phyloP scores from a whole-genome alignment of 306 rosid genomes.

The Trifolium fragiferum region DNA sequence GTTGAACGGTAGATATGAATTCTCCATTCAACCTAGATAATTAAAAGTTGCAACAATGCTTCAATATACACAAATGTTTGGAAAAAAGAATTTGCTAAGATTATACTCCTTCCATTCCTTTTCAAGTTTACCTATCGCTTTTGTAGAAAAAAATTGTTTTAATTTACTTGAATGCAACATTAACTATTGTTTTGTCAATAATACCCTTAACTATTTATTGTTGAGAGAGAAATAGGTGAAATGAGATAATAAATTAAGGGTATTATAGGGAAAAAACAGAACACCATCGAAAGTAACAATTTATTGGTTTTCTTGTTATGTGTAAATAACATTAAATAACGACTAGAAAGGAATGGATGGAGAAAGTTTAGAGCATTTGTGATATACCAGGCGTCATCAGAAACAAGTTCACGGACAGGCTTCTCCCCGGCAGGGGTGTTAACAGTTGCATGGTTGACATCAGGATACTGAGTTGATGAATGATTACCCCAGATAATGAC shows the following conservation, averaged over 20 bases:
- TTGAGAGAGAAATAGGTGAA: background rate
- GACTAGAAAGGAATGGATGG: background rate
- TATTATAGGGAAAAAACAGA: background rate
- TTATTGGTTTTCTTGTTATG: background rate
- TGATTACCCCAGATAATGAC: slow-evolving; percentile 98
- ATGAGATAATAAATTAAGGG: background rate
- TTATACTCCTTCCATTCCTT: too few species aligned
- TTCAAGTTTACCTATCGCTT: background rate
- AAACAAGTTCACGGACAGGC: slow-evolving; percentile 77
- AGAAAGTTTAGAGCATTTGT: background rate
- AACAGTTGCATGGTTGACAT: slow-evolving; percentile 94
- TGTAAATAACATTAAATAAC: background rate
- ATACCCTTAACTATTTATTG: background rate
- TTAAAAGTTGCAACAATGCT: background rate
- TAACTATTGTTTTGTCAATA: background rate
- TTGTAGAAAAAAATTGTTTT: background rate
- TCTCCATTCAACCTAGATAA: slow-evolving; percentile 82
- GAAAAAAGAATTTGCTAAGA: background rate
- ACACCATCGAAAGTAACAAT: background rate
- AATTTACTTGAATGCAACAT: background rate
- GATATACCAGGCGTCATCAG: slow-evolving; percentile 83
- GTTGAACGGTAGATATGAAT: slow-evolving; percentile 94
- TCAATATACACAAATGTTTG: background rate
- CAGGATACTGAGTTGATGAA: slow-evolving; percentile 97
- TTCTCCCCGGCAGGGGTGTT: slow-evolving; percentile 74